phyloP scores from a whole-genome alignment of 2,329 filamentous ascomycete species.

The Acephala macrosclerotiorum region DNA sequence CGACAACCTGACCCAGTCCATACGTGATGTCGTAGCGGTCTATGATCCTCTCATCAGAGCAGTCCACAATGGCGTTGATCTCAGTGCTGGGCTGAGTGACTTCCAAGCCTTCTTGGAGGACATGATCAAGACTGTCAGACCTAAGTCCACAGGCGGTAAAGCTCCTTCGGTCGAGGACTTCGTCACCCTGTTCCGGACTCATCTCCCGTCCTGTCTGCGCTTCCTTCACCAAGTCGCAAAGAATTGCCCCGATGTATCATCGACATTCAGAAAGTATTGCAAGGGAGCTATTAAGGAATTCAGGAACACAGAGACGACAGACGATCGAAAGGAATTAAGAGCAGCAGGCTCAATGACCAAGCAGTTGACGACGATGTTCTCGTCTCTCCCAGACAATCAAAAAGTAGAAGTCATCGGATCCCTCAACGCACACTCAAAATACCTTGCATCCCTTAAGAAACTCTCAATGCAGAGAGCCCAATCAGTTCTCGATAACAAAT shows the following conservation, averaged over 20 bases:
- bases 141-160: constrained; percentile 42
- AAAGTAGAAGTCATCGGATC: constrained; percentile 55
- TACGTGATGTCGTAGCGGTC: constrained; percentile 69
- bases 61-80: constrained; percentile 75
- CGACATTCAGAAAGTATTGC: constrained; percentile 24
- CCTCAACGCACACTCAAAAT: constrained; percentile 66
- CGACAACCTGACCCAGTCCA: constrained; percentile 73
- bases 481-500: constrained; percentile 9
- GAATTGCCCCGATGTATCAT: constrained; percentile 60
- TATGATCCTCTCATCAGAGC: constrained; percentile 79
- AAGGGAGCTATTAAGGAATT: constrained; percentile 29
- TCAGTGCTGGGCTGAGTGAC: constrained; percentile 72
- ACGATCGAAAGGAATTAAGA: constrained; percentile 3
- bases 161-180: constrained; percentile 74
- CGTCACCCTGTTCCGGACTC: constrained; percentile 69
- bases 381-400: constrained; percentile 53
- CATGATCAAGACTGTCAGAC: constrained; percentile 61
- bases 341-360: constrained; percentile 26
- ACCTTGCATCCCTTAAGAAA: constrained; percentile 62
- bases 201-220: constrained; percentile 68
- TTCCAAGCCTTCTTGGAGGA: constrained; percentile 74
- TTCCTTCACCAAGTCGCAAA: constrained; percentile 75
- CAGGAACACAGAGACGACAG: constrained; percentile 12
- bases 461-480: constrained; percentile 1
- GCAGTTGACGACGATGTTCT: constrained; percentile 17